phyloP scores from a whole-genome alignment of 1,284 basidiomycete species.

The Ceratobasidium sp. region DNA sequence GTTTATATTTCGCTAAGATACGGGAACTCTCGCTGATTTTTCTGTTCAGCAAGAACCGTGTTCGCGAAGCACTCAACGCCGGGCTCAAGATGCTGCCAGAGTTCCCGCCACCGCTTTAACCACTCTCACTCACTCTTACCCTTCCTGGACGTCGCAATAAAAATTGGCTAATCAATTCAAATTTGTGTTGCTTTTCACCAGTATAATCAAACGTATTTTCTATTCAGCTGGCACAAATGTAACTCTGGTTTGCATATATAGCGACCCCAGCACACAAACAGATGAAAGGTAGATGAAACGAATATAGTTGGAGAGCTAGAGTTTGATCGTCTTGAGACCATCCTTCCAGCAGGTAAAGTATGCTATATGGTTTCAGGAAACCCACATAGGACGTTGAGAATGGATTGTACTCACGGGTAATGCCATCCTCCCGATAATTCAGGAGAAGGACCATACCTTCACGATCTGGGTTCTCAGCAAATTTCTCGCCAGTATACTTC shows the following conservation, averaged over 20 bases:
- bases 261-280: conserved; percentile 8
- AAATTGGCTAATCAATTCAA: neutral
- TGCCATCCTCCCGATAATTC: conserved; percentile 80
- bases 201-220: neutral
- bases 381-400: neutral
- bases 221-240: neutral
- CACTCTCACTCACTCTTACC: neutral
- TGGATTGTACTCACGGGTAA: conserved; percentile 66
- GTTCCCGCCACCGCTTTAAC: conserved; percentile 30
- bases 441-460: conserved; percentile 91
- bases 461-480: no score
- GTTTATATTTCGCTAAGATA: neutral
- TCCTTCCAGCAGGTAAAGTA: conserved; percentile 96
- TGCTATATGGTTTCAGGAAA: conserved; percentile 57
- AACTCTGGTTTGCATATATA: neutral
- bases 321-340: conserved; percentile 80
- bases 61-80: conserved; percentile 34
- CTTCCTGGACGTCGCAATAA: neutral
- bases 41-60: conserved; percentile 9
- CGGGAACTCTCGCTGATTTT: neutral
- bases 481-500: conserved; percentile 85
- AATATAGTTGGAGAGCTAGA: conserved; percentile 50
- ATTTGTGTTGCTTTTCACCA: no score
- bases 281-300: neutral
- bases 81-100: conserved; percentile 26